Conservation (phyloP, 1,139 yeast species). For the Taphrina deformans region DNA sequence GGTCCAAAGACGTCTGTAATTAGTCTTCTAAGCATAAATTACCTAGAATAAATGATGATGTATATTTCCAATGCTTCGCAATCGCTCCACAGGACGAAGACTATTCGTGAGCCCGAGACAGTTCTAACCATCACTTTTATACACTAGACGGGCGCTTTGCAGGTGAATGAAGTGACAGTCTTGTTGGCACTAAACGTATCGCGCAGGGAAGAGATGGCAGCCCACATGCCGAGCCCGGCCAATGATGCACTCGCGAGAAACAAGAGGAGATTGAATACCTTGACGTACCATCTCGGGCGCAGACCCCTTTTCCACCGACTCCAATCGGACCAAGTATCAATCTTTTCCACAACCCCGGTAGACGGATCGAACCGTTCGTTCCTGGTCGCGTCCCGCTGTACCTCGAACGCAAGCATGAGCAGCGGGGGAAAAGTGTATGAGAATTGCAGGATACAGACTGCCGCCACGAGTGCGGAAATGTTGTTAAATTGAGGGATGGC, state of each 20-base stretch:
- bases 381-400: neutral
- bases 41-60: neutral
- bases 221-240: conserved; percentile 13
- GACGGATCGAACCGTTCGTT: neutral
- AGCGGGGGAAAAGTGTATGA: conserved; percentile 53
- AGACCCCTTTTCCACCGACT: neutral
- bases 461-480: conserved; percentile 55
- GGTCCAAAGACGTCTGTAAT: too few relatives aligned
- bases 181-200: neutral
- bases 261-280: neutral
- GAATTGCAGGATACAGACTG: conserved; percentile 53
- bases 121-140: too few relatives aligned
- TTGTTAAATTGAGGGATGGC: conserved; percentile 57
- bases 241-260: neutral
- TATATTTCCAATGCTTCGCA: neutral
- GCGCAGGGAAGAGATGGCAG: neutral
- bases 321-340: neutral
- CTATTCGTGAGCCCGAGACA: neutral
- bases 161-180: neutral
- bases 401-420: conserved; percentile 40
- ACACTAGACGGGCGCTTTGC: conserved; percentile 6
- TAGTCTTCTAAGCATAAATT: too few relatives aligned
- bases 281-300: conserved; percentile 1
- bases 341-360: neutral
- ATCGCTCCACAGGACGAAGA: neutral